These are phyloP conservation scores for Takashimella koratensis DNA, from an alignment of 1,284 basidiomycete species.

Conservation along the genomic window DNA sequence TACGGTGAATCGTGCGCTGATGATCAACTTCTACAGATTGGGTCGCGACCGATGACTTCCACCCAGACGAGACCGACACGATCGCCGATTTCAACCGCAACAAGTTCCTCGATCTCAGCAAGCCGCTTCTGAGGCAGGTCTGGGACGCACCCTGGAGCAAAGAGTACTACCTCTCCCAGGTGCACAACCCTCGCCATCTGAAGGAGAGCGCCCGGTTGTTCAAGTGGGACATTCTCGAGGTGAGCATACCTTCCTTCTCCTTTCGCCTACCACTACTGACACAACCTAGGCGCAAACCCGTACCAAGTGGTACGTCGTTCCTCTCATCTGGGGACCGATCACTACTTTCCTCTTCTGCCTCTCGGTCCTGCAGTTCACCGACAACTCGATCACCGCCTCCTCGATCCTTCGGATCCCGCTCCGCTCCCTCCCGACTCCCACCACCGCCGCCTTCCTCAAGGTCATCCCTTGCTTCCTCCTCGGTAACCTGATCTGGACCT, in stretches of 20 bases:
- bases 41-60: constrained; percentile 80
- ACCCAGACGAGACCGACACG: constrained; percentile 79
- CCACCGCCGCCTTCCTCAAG: constrained; percentile 45
- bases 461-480: constrained; percentile 65
- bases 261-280: no score
- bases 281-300: constrained; percentile 71
- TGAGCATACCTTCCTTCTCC: constrained; percentile 24
- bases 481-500: constrained; percentile 89
- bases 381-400: constrained; percentile 37
- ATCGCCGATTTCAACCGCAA: constrained; percentile 76
- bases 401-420: constrained; percentile 27
- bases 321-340: constrained; percentile 88
- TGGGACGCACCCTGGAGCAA: constrained; percentile 59
- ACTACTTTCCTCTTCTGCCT: constrained; percentile 73
- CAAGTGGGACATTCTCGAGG: constrained; percentile 76
- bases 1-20: no score
- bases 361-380: constrained; percentile 75
- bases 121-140: constrained; percentile 59
- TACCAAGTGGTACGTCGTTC: constrained; percentile 93
- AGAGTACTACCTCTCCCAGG: constrained; percentile 92
- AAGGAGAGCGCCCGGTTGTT: constrained; percentile 84
- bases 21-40: constrained; percentile 59
- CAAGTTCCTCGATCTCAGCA: constrained; percentile 86
- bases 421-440: constrained; percentile 25
- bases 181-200: constrained; percentile 92